Base-by-base conservation (phyloP, 495 filamentous ascomycete species). In the Mytilinidion resinicola region DNA sequence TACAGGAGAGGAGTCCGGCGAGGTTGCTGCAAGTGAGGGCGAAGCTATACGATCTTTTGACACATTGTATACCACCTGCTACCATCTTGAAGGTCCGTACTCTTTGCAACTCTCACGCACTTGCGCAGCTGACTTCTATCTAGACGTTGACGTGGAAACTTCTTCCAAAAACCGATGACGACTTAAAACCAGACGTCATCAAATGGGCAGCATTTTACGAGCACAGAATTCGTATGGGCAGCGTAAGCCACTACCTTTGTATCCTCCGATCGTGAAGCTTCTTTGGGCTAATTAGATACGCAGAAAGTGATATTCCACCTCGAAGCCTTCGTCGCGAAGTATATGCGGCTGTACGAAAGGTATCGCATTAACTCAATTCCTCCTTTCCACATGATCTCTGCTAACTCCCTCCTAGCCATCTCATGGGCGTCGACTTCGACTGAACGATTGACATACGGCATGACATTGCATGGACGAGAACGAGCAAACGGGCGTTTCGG, bases 121-220 rank as follows among this genome's bases (percentile, higher is more conserved):
- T 39, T 12, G 6, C 51, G 50, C 56, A 12, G 55, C 50, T 51
- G 12, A 56, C 44, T 44, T 34, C 25, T 35, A 25, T 19, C 0
- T 49, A 85, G 80, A 84, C 89, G 6, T 77, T 98, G 54, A 95
- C 93, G 0, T 96, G 95, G 72, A 92, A 93, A 68, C 81, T 98
- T 12, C 86, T 97, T 52, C 80, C 83, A 0, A 83, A 88, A 65
- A 85, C 95, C 35, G 92, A 96, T 61, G 91, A 96, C 68, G 83
- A 78, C 19, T 74, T 98, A 41, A 96, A 96, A 71, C 81, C 87
- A 6, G 91, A 97, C 4, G 86, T 98, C 5, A 89, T 98, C 65
- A 88, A 86, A 70, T 97, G 92, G 91, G 86, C 89, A 21, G 93
- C 93, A 0, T 96, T 96, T 64, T 98, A 93, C 67, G 95, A 98